Percentiles rank a stretch among this genome's conserved stretches.
Conservation (phyloP, 75 land plant species). For the Azolla pinnata region DNA sequence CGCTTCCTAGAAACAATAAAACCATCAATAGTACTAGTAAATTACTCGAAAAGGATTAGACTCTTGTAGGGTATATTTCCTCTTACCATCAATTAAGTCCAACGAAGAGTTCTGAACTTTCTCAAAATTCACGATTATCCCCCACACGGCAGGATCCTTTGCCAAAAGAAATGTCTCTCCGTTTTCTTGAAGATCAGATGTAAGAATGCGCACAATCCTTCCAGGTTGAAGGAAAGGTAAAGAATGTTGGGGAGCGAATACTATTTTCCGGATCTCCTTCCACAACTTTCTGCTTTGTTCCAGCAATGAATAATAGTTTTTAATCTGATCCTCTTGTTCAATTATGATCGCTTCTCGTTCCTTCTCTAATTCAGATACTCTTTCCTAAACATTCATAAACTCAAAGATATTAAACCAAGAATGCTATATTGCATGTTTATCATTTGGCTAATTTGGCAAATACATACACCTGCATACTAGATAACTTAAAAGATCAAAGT, state of each 20-base stretch:
- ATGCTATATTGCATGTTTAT: too few species aligned
- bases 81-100: constrained; percentile 1
- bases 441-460: too few species aligned
- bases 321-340: constrained; percentile 81
- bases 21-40: neutral
- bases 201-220: constrained; percentile 54
- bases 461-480: too few species aligned
- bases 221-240: constrained; percentile 77
- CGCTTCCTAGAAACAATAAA: constrained; percentile 29
- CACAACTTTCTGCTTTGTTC: constrained; percentile 58
- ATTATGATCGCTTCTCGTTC: constrained; percentile 69
- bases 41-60: too few species aligned
- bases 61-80: too few species aligned
- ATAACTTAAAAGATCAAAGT: too few species aligned
- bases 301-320: constrained; percentile 53
- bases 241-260: constrained; percentile 69
- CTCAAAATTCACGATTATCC: constrained; percentile 78
- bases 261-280: constrained; percentile 61
- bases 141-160: constrained; percentile 62
- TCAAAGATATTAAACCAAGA: too few species aligned
- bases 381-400: constrained; percentile 47
- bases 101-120: constrained; percentile 32
- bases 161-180: constrained; percentile 28
- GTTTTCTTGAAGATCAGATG: constrained; percentile 28
- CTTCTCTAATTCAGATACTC: constrained; percentile 58